Conservation (phyloP, 1,284 basidiomycete species). For the Violaceomyces palustris region DNA sequence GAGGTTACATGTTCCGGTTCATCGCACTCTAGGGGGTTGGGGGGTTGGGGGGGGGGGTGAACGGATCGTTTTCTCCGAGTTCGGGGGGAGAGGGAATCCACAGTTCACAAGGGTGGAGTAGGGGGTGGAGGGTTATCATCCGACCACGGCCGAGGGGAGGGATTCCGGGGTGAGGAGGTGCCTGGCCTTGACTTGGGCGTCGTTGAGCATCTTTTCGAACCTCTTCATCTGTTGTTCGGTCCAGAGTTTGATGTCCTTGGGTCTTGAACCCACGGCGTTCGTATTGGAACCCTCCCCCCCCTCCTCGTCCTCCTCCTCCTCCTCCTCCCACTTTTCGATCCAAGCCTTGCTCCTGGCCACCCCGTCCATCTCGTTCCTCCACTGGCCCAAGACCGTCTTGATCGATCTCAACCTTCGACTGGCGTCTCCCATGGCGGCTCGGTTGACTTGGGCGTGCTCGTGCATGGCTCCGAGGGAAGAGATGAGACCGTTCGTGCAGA, state of each 20-base stretch:
- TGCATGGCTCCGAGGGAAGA: slow-evolving; percentile 8
- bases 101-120: too few species aligned
- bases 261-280: too few species aligned
- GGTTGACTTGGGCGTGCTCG: slow-evolving; percentile 30
- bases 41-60: too few species aligned
- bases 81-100: too few species aligned
- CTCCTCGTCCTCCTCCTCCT: not conserved
- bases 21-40: too few species aligned
- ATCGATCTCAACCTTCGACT: slow-evolving; percentile 14
- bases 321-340: slow-evolving; percentile 2
- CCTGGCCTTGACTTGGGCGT: slow-evolving; percentile 6
- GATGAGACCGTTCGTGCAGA: slow-evolving; percentile 8
- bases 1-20: too few species aligned
- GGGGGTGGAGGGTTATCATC: too few species aligned
- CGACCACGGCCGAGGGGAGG: too few species aligned
- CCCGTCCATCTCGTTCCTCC: slow-evolving; percentile 18
- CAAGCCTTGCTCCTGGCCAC: slow-evolving; percentile 9
- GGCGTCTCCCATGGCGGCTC: slow-evolving; percentile 15
- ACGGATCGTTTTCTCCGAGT: too few species aligned
- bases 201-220: slow-evolving; percentile 6
- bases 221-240: slow-evolving; percentile 9
- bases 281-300: too few species aligned
- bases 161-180: slow-evolving; percentile 11
- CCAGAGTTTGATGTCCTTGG: slow-evolving; percentile 11
- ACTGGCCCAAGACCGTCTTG: slow-evolving; percentile 12